phyloP scores from a whole-genome alignment of 2,329 filamentous ascomycete species.

The Nigrospora osmanthi region DNA sequence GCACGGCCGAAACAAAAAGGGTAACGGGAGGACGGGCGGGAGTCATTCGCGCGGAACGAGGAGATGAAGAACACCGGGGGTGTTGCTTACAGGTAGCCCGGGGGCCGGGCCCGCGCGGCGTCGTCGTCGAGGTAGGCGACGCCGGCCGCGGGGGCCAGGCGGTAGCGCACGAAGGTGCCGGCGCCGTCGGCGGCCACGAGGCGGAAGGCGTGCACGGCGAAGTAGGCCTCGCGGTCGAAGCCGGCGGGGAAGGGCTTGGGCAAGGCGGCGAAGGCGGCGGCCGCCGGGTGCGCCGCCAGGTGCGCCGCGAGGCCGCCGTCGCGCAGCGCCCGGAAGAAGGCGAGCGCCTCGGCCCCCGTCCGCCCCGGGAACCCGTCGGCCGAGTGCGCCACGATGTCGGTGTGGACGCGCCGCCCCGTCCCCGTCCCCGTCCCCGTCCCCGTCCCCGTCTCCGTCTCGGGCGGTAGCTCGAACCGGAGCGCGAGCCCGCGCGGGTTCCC shows the following conservation, averaged over 20 bases:
- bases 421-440: too few relatives aligned
- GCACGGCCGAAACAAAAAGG: too few relatives aligned
- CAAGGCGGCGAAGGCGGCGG: conserved; percentile 36
- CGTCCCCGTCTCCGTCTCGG: conserved; percentile 19
- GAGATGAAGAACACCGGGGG: too few relatives aligned
- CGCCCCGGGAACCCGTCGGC: conserved; percentile 42
- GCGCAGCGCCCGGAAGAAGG: conserved; percentile 34
- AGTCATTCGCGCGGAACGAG: too few relatives aligned
- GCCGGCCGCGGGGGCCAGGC: conserved; percentile 36
- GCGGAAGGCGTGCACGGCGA: conserved; percentile 39
- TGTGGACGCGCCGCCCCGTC: conserved; percentile 41
- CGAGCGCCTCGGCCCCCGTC: conserved; percentile 44
- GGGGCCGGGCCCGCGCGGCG: conserved; percentile 25
- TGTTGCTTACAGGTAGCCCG: conserved; percentile 41
- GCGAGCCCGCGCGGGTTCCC: conserved; percentile 40
- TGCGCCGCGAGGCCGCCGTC: conserved; percentile 29
- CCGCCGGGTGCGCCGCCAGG: conserved; percentile 35
- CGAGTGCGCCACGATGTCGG: conserved; percentile 47
- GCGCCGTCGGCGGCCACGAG: conserved; percentile 30
- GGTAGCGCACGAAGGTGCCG: conserved; percentile 38
- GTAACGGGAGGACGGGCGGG: too few relatives aligned
- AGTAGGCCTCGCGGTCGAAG: conserved; percentile 41
- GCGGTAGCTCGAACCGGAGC: conserved; percentile 36
- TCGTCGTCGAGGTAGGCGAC: conserved; percentile 28
- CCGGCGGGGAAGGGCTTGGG: conserved; percentile 41